phyloP scores from a whole-genome alignment of 495 filamentous ascomycete genomes.

The Aspergillus indologenus region DNA sequence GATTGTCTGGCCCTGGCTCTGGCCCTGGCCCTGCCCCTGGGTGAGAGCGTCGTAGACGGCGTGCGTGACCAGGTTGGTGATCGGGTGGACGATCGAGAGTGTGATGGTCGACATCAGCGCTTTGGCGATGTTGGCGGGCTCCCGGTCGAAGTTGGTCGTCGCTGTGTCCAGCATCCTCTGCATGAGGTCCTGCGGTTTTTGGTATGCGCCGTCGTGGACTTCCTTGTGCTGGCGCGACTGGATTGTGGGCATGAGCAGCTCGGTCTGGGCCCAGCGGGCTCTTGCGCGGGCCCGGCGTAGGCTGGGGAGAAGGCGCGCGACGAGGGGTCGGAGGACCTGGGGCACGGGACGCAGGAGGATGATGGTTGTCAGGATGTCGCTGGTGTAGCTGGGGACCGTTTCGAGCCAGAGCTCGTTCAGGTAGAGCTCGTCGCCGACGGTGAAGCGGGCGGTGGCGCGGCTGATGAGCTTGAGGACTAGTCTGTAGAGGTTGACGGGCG shows the following conservation, averaged over 20 bases:
- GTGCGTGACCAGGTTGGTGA: constrained; percentile 33
- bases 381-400: constrained; percentile 50
- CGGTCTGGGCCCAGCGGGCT: constrained; percentile 21
- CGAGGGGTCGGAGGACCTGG: constrained; percentile 32
- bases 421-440: constrained; percentile 52
- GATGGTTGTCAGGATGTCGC: constrained; percentile 41
- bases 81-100: constrained; percentile 34
- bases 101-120: constrained; percentile 28
- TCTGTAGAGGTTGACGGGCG: constrained; percentile 22
- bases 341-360: constrained; percentile 34
- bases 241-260: constrained; percentile 34
- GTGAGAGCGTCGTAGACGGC: constrained; percentile 32
- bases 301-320: constrained; percentile 30
- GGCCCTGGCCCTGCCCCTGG: too few species aligned
- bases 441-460: constrained; percentile 53
- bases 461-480: constrained; percentile 46
- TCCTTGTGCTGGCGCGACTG: constrained; percentile 23
- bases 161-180: constrained; percentile 41
- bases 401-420: constrained; percentile 55
- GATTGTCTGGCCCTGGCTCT: constrained; percentile 35
- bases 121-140: constrained; percentile 28
- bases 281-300: constrained; percentile 24
- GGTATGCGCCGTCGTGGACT: constrained; percentile 16
- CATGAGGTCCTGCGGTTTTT: constrained; percentile 36
- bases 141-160: constrained; percentile 20